A percentile compares a stretch with the other conserved stretches of the same genome.
phyloP scores from a whole-genome alignment of 352 stramenopile genomes.

The Pythium volutum region DNA sequence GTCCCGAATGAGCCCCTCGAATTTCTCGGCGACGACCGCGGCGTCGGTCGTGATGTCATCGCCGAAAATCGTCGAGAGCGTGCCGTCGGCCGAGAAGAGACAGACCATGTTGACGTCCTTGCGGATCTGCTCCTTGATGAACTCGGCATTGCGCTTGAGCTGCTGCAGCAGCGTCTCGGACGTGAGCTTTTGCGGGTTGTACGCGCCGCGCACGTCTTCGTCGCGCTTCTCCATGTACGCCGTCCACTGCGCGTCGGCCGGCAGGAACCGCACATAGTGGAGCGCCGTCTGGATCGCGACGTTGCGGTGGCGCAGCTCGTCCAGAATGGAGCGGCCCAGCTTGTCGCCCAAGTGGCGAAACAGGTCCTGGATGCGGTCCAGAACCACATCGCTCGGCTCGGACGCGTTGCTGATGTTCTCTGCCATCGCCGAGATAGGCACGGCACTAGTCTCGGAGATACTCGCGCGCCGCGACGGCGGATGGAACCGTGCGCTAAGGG shows the following conservation, averaged over 20 bases:
- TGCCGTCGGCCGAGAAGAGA: slow-evolving; percentile 57
- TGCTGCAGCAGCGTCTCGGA: slow-evolving; percentile 21
- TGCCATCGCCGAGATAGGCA: too few relatives aligned
- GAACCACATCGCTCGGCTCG: slow-evolving; percentile 33
- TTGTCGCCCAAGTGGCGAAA: slow-evolving; percentile 55
- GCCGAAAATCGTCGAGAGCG: slow-evolving; percentile 66
- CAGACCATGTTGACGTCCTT: slow-evolving; percentile 73
- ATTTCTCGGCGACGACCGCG: slow-evolving; percentile 50
- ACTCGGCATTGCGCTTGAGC: slow-evolving; percentile 61
- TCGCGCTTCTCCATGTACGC: slow-evolving; percentile 59
- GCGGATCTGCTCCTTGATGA: slow-evolving; percentile 71
- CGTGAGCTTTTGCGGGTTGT: slow-evolving; percentile 22
- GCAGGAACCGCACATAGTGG: slow-evolving; percentile 67
- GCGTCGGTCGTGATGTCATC: slow-evolving; percentile 52
- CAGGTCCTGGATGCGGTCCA: slow-evolving; percentile 71
- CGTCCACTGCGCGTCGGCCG: slow-evolving; percentile 55
- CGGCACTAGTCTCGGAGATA: slow-evolving; percentile 2
- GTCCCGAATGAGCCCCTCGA: slow-evolving; percentile 56
- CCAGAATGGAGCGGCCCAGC: slow-evolving; percentile 43
- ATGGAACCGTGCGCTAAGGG: slow-evolving; percentile 3
- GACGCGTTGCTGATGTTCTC: background rate
- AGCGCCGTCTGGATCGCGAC: slow-evolving; percentile 51
- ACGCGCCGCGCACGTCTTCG: slow-evolving; percentile 52
- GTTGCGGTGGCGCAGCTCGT: slow-evolving; percentile 50
- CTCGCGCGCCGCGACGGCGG: background rate